Percentiles rank a stretch among this genome's conserved stretches.
Evolutionary conservation across 2,329 filamentous ascomycete species (phyloP).

Genomic region (Curvularia sp.): DNA sequence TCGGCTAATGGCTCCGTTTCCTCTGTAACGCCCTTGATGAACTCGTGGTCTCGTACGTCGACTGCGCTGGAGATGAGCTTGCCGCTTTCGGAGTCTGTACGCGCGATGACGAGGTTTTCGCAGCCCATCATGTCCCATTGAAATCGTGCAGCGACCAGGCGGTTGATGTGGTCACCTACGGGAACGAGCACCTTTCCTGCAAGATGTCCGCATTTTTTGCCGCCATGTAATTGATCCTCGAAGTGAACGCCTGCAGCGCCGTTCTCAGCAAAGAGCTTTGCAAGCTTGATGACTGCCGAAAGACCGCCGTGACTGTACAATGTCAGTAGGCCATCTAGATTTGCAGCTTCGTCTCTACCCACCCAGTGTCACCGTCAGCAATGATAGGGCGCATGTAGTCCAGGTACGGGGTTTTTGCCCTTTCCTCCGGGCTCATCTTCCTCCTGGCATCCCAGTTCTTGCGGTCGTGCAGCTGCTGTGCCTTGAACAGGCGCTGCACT

Average conservation of each 20-base stretch:
- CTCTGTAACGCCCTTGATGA: constrained; percentile 86
- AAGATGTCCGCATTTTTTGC: constrained; percentile 97
- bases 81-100: constrained; percentile 94
- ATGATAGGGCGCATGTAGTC: constrained; percentile 96
- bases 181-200: constrained; percentile 96
- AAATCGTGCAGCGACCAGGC: constrained; percentile 87
- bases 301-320: constrained; percentile 81
- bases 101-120: constrained; percentile 92
- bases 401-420: constrained; percentile 77
- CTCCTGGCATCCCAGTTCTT: constrained; percentile 90
- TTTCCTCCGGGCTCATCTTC: constrained; percentile 76
- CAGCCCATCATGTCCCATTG: constrained; percentile 99
- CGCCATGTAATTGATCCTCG: constrained; percentile 95
- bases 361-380: constrained; percentile 92
- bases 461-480: constrained; percentile 94
- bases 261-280: constrained; percentile 96
- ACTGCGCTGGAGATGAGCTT: constrained; percentile 89
- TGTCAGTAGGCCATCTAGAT: constrained; percentile 19
- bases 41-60: constrained; percentile 94
- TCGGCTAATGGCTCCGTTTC: constrained; percentile 83
- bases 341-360: constrained; percentile 5
- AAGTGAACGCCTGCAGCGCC: constrained; percentile 96
- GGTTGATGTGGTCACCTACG: constrained; percentile 93
- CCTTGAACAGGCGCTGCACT: constrained; percentile 94
- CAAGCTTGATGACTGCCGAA: constrained; percentile 91